A percentile compares a stretch with the other conserved stretches of the same genome.
Evolutionary conservation across 2,329 filamentous ascomycete species (phyloP).

Genomic region (Fusarium cyanostomum): DNA sequence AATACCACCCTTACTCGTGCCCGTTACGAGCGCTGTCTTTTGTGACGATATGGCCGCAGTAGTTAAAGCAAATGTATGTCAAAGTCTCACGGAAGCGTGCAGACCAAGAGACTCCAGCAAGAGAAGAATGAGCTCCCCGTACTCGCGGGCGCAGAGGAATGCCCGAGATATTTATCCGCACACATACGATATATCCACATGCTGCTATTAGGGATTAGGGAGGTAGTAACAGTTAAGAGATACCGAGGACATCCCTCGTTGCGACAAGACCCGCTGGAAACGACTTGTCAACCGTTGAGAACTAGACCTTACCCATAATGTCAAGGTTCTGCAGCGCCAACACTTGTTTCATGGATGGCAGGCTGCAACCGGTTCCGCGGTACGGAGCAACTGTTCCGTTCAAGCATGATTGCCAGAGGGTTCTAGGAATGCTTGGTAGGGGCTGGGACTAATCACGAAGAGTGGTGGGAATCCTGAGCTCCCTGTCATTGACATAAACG

Average conservation of each 20-base stretch:
- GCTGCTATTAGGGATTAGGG: background rate
- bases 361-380: too few relatives aligned
- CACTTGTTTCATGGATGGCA: too few relatives aligned
- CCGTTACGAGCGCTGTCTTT: constrained; percentile 49
- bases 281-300: background rate
- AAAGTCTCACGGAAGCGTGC: background rate
- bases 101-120: background rate
- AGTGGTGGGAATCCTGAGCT: too few relatives aligned
- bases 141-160: background rate
- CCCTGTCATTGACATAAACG: too few relatives aligned
- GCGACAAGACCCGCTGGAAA: background rate
- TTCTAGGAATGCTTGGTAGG: too few relatives aligned
- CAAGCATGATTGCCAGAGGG: too few relatives aligned
- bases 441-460: too few relatives aligned
- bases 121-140: background rate
- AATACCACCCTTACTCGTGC: constrained; percentile 52
- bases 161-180: background rate
- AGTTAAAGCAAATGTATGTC: background rate
- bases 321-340: too few relatives aligned
- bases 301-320: too few relatives aligned
- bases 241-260: background rate
- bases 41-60: constrained; percentile 11
- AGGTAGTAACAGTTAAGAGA: background rate
- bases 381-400: too few relatives aligned
- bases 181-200: background rate